These are phyloP conservation scores for Peterozyma toletana DNA, from an alignment of 805 yeast genomes.

Conservation along the genomic window DNA sequence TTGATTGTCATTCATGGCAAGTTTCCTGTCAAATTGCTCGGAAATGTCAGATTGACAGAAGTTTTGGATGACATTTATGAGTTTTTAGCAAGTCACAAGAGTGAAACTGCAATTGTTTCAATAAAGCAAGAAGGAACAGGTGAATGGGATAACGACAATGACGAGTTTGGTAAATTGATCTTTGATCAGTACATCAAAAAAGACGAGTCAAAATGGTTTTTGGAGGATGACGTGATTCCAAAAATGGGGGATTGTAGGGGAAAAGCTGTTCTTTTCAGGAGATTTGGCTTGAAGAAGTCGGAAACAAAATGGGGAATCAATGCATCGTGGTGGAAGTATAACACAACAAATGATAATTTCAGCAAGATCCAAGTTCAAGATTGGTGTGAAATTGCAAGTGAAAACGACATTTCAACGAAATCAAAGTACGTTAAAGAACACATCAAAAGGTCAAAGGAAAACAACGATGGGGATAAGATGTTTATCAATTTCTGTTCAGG, in stretches of 20 bases:
- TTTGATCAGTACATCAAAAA: conserved; percentile 50
- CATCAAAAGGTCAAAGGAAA: conserved; percentile 43
- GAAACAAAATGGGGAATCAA: conserved; percentile 50
- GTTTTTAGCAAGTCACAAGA: conserved; percentile 42
- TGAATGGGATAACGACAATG: conserved; percentile 53
- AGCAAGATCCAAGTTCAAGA: conserved; percentile 64
- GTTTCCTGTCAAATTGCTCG: conserved; percentile 61
- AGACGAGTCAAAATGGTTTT: conserved; percentile 51
- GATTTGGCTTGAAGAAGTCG: conserved; percentile 57
- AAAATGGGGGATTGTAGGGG: conserved; percentile 58
- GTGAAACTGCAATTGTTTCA: conserved; percentile 61
- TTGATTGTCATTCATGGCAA: conserved; percentile 69
- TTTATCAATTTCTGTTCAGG: conserved; percentile 71
- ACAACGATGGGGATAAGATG: conserved; percentile 44
- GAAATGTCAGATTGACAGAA: conserved; percentile 44
- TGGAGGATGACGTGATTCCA: conserved; percentile 45
- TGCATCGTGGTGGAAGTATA: conserved; percentile 61
- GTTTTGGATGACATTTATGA: conserved; percentile 51
- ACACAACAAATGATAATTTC: conserved; percentile 58
- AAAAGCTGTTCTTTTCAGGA: conserved; percentile 55
- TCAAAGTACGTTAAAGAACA: conserved; percentile 48
- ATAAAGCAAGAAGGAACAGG: conserved; percentile 70
- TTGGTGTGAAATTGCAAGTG: conserved; percentile 54
- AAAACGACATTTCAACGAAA: conserved; percentile 49
- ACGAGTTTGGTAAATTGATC: conserved; percentile 57